phyloP scores from a whole-genome alignment of 805 yeast species.

The Metschnikowia amazonensis region DNA sequence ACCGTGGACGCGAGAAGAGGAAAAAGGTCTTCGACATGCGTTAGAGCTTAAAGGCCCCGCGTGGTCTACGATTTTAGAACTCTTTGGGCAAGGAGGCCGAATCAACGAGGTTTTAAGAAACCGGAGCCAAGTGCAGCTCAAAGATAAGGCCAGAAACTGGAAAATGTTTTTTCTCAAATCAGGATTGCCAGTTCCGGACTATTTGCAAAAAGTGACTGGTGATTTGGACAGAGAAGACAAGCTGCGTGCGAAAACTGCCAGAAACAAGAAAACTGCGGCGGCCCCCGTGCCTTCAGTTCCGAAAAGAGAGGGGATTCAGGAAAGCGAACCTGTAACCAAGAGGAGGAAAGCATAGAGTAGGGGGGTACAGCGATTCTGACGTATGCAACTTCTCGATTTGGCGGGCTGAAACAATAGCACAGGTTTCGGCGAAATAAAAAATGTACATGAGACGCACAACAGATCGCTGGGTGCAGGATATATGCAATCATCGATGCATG shows the following conservation, averaged over 20 bases:
- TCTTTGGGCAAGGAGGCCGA: conserved; percentile 93
- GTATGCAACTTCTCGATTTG: not conserved
- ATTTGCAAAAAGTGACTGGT: conserved; percentile 82
- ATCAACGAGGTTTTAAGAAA: conserved; percentile 79
- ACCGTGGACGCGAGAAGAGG: conserved; percentile 88
- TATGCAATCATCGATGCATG: not conserved
- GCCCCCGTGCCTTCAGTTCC: conserved; percentile 34
- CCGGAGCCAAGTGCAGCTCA: conserved; percentile 85
- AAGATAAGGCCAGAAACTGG: conserved; percentile 96
- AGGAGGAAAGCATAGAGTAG: not conserved
- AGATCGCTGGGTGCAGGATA: conserved; percentile 2
- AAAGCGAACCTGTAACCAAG: not conserved
- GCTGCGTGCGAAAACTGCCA: conserved; percentile 31
- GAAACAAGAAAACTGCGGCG: conserved; percentile 36
- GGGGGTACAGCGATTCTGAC: not conserved
- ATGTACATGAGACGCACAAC: conserved; percentile 1
- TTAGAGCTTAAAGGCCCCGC: conserved; percentile 82
- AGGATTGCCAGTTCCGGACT: conserved; percentile 74
- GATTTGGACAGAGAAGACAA: conserved; percentile 59
- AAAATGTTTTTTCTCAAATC: conserved; percentile 79
- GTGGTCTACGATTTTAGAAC: conserved; percentile 86
- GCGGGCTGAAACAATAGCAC: not conserved
- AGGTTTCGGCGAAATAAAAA: not conserved
- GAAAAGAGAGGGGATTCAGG: conserved; percentile 6
- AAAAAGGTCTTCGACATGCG: conserved; percentile 76